phyloP scores from a whole-genome alignment of 2,329 filamentous ascomycete genomes.

The Escovopsis sp. region DNA sequence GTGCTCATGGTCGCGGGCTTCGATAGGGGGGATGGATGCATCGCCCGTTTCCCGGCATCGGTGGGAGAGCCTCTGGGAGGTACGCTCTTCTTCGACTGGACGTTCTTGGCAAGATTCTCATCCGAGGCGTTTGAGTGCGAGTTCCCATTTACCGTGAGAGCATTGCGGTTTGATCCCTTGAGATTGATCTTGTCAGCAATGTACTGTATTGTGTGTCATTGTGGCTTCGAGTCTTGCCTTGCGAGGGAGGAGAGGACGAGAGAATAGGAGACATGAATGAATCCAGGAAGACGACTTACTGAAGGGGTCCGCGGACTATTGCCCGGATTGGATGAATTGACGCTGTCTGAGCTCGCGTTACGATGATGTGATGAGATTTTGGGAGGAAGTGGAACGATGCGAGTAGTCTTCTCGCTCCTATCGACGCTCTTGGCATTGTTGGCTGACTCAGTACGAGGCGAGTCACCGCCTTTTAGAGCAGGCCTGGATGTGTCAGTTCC shows the following conservation, averaged over 20 bases:
- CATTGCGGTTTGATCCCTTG: constrained; percentile 46
- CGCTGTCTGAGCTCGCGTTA: constrained; percentile 50
- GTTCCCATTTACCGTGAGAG: constrained; percentile 35
- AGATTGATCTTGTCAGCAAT: constrained; percentile 32
- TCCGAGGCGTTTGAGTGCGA: constrained; percentile 34
- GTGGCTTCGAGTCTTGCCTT: too few species aligned
- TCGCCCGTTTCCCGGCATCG: constrained; percentile 49
- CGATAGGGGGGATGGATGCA: constrained; percentile 58
- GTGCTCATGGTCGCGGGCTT: constrained; percentile 51
- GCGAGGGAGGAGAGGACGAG: constrained; percentile 19
- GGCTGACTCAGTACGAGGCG: constrained; percentile 1
- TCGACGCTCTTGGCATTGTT: constrained; percentile 8
- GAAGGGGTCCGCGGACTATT: constrained; percentile 46
- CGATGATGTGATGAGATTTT: constrained; percentile 16
- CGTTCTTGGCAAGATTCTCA: constrained; percentile 32
- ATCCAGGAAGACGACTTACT: constrained; percentile 33
- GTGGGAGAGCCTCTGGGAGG: constrained; percentile 47
- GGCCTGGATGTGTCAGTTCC: constrained; percentile 10
- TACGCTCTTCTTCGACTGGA: constrained; percentile 39
- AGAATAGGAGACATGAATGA: constrained; percentile 6
- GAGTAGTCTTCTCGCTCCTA: constrained; percentile 26
- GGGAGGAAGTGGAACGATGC: constrained; percentile 14
- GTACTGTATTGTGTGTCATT: too few species aligned
- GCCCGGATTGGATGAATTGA: constrained; percentile 41
- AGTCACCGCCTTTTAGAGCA: constrained; percentile 3